These are phyloP conservation scores for Babesia ovata DNA, from an alignment of 169 alveolate genomes.

Conservation along the genomic window DNA sequence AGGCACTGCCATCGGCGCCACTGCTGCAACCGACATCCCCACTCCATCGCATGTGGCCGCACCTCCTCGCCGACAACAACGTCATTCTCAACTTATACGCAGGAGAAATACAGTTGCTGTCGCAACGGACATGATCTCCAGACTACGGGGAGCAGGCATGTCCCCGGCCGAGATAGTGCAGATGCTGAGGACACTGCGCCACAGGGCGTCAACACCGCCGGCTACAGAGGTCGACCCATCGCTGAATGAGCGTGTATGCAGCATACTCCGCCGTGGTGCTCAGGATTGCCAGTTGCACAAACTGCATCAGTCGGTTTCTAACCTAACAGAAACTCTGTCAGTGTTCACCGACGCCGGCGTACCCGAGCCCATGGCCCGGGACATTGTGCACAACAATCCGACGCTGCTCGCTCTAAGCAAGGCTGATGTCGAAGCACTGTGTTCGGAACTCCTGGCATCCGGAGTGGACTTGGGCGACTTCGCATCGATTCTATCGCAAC, in stretches of 20 bases:
- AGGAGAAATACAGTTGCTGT: not conserved
- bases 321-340: not conserved
- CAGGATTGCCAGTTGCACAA: not conserved
- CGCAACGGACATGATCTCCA: not conserved
- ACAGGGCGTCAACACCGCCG: not conserved
- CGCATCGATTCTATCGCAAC: constrained; percentile 31
- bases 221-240: not conserved
- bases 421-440: constrained; percentile 6
- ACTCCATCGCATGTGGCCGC: no score
- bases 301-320: not conserved
- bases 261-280: not conserved
- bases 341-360: constrained; percentile 3
- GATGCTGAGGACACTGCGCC: constrained; percentile 2
- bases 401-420: constrained; percentile 2
- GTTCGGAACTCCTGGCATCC: not conserved
- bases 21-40: no score
- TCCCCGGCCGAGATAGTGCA: constrained; percentile 2
- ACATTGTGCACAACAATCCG: constrained; percentile 41
- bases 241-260: not conserved
- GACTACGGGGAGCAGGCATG: not conserved
- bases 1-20: no score
- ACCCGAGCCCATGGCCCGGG: constrained; percentile 31
- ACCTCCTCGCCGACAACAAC: not conserved
- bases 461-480: constrained; percentile 45
- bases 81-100: not conserved